Conservation (phyloP, 768 basidiomycete genomes). For the Sarcodon sp. region DNA sequence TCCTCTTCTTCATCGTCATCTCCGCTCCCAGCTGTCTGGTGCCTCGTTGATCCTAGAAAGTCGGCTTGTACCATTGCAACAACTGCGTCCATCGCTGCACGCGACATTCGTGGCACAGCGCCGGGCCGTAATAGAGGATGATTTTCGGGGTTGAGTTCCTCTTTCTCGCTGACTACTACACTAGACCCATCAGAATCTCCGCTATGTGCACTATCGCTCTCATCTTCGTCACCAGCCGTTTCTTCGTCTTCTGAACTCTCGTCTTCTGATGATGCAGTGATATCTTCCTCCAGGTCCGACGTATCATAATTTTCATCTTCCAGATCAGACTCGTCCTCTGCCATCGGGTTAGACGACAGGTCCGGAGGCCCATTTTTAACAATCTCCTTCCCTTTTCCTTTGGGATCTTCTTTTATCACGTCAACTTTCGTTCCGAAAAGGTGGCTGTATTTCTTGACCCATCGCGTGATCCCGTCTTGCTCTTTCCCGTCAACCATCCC, state of each 20-base stretch:
- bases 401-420: constrained; percentile 1
- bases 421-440: constrained; percentile 33
- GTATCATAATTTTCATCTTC: constrained; percentile 7
- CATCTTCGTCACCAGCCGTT: constrained; percentile 10
- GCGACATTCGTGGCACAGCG: constrained; percentile 56
- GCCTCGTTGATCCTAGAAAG: constrained; percentile 23
- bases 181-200: constrained; percentile 10
- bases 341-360: constrained; percentile 1
- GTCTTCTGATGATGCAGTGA: constrained; percentile 1
- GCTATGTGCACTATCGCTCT: constrained; percentile 18
- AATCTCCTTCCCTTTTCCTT: constrained; percentile 9
- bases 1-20: constrained; percentile 35
- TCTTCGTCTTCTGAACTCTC: constrained; percentile 7
- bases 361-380: constrained; percentile 9
- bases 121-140: constrained; percentile 57
- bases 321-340: background rate
- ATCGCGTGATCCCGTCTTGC: constrained; percentile 48
- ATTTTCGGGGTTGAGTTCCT: constrained; percentile 35
- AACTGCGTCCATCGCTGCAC: constrained; percentile 50
- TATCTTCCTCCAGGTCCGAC: constrained; percentile 1
- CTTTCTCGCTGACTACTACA: constrained; percentile 24
- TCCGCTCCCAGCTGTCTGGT: constrained; percentile 11
- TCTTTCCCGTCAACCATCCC: constrained; percentile 62
- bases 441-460: constrained; percentile 47
- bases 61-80: constrained; percentile 49